Base-by-base conservation (phyloP, 805 yeast species). In the Saccharomycopsis fodiens region DNA sequence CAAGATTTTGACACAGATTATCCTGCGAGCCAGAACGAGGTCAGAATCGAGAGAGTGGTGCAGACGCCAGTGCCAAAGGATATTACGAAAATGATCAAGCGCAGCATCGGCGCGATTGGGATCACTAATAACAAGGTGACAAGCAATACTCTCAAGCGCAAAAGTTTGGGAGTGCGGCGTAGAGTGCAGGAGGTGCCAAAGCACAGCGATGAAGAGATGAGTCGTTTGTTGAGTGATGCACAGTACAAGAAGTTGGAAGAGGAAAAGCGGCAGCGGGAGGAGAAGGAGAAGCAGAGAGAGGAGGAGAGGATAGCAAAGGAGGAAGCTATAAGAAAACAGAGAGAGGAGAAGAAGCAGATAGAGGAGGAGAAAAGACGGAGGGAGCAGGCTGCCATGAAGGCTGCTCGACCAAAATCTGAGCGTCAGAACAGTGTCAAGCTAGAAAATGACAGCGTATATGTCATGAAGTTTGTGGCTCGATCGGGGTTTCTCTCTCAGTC, bases 1-100 rank as follows among this genome's bases (percentile, higher is more conserved):
- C n/a, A n/a, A n/a, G n/a, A n/a, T n/a, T n/a, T n/a, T n/a, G n/a
- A n/a, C n/a, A n/a, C n/a, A n/a, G n/a, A n/a, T n/a, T n/a, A n/a
- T n/a, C n/a, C n/a, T n/a, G 10, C 6, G 29, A 25, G 29, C 10
- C 16, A 37, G 12, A 48, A 44, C 15, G 53, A 47, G 16, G 23
- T 51, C 16, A 17, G 16, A n/a, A 48, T 51, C 23, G 47, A 51
- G 31, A 51, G 42, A 29, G 50, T 51, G 3, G 52, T 51, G 8
- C 45, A 48, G 29, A 48, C 22, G 25, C 17, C 35, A 2, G 36
- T 38, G 13, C 49, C 39, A n/a, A 44, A 20, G 17, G 53, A 50
- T 35, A 50, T 50, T 27, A 34, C 44, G 4, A 45, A 46, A 40
- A 47, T 50, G 53, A 50, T 50, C 12, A 50, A 47, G 30, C 41